Evolutionary conservation across 768 basidiomycete genomes (phyloP), one percentile per base, ranked within the genome.

Genomic region (Termitomyces sp.): DNA sequence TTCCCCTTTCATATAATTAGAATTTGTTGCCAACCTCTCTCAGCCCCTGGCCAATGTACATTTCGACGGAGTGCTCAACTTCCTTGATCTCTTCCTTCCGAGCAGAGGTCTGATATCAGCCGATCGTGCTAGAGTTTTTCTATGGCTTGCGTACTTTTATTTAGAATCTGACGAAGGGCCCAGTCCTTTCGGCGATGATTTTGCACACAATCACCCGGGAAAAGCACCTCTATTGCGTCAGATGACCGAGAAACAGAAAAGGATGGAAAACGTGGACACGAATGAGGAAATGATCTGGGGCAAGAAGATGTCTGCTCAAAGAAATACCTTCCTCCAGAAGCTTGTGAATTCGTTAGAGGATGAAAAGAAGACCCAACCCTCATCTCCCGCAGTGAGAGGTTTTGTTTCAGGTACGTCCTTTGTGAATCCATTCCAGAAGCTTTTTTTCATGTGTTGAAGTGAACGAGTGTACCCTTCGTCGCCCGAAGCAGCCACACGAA

Each of bases 121-220:
- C 4, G 87, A 89, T 63, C 88, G 94, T 36, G 92, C 90, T 5
- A 78, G 77, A 59, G 90, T 86, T 3, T 92, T 96, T 71, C 80
- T 96, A 34, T 94, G 91, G 89, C 80, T 94, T 60, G 74, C 93
- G 53, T 94, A 85, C 72, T 81, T 91, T 69, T 94, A 95, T 72
- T 78, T 95, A 64, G 92, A 94, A 72, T 80, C 79, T 38, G 79
- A 83, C 1, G 77, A 80, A 40, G 72, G 76, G 11, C 73, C 81
- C n/a, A 94, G 93, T 71, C 89, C 92, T 5, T 94, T 90, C 70
- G 83, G 85, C 56, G 87, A 91, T 68, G 82, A 85, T 17, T 85
- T 85, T 71, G 82, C 88, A 14, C 74, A 75, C 25, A 65, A 67
- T 40, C 73, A 87, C 66, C 79, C 81, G 0, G 84, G 84, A 57